phyloP scores from a whole-genome alignment of 306 rosid genomes.

The Corylus heterophylla region DNA sequence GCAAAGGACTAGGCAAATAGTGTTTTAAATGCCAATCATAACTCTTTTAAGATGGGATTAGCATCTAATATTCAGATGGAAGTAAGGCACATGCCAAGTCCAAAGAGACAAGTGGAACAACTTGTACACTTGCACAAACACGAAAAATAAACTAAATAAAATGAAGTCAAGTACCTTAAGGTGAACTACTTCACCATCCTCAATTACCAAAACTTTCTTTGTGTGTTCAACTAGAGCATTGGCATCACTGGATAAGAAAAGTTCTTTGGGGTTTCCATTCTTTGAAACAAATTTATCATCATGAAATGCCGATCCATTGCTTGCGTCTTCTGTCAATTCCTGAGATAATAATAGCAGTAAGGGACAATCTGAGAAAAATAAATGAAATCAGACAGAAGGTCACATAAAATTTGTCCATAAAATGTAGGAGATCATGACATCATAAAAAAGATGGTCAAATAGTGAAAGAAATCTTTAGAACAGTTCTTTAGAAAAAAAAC shows the following conservation, averaged over 20 bases:
- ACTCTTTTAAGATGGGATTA: background rate
- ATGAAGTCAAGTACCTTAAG: constrained; percentile 62
- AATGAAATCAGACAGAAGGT: constrained; percentile 1
- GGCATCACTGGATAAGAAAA: constrained; percentile 95
- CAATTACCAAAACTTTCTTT: constrained; percentile 86
- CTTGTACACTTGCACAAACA: background rate
- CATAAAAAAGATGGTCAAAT: background rate
- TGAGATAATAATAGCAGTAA: constrained; percentile 38
- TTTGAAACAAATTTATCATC: constrained; percentile 78
- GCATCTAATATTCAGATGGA: background rate
- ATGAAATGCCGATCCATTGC: constrained; percentile 71
- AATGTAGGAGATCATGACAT: background rate
- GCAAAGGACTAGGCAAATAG: too few relatives aligned
- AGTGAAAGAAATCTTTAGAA: too few relatives aligned
- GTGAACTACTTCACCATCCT: constrained; percentile 97
- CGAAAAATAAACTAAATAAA: background rate
- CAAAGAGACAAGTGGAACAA: background rate
- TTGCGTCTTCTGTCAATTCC: constrained; percentile 66
- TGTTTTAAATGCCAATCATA: too few relatives aligned
- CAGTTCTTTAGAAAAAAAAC: too few relatives aligned
- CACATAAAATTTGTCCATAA: background rate
- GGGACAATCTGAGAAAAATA: background rate
- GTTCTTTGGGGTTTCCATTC: constrained; percentile 76
- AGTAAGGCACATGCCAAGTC: background rate
- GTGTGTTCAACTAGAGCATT: constrained; percentile 96